phyloP scores from a whole-genome alignment of 495 filamentous ascomycete species.

The Rhypophila decipiens region DNA sequence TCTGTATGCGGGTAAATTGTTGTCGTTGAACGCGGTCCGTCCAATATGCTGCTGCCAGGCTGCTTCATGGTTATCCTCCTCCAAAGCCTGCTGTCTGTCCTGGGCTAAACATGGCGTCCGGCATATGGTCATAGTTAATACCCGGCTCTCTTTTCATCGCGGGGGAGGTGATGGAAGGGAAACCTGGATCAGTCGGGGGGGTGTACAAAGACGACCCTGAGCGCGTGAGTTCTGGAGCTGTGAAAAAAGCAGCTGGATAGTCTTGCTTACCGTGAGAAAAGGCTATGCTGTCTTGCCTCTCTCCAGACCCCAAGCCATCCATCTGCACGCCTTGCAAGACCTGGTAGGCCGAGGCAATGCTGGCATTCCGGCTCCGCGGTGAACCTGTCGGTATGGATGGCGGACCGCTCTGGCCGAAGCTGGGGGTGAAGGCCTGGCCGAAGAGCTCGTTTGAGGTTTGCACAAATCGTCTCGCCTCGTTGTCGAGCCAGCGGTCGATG shows the following conservation, averaged over 20 bases:
- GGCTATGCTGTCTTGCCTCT: slow-evolving; percentile 18
- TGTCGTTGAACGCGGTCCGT: not conserved
- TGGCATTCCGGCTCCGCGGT: slow-evolving; percentile 15
- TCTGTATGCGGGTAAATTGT: not conserved
- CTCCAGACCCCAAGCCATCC: slow-evolving; percentile 9
- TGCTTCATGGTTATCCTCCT: not conserved
- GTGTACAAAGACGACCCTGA: slow-evolving; percentile 11
- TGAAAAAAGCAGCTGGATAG: not conserved
- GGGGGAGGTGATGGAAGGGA: slow-evolving; percentile 10
- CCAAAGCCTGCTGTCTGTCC: slow-evolving; percentile 12
- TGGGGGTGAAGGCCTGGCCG: slow-evolving; percentile 18
- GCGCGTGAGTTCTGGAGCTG: not conserved
- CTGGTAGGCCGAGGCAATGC: slow-evolving; percentile 17
- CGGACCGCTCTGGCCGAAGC: slow-evolving; percentile 8
- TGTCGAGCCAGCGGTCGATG: slow-evolving; percentile 41
- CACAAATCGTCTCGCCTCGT: slow-evolving; percentile 36
- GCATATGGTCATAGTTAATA: slow-evolving; percentile 25
- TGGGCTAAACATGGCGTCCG: slow-evolving; percentile 22
- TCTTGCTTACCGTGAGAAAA: slow-evolving; percentile 22
- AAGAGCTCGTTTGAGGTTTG: slow-evolving; percentile 25
- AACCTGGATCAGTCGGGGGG: slow-evolving; percentile 14
- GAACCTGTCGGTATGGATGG: slow-evolving; percentile 2
- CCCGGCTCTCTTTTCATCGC: slow-evolving; percentile 16
- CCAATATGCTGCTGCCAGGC: not conserved
- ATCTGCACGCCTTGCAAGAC: slow-evolving; percentile 9